These are phyloP conservation scores for Penicillium taxi DNA, from an alignment of 495 filamentous ascomycete genomes.

Conservation along the genomic window DNA sequence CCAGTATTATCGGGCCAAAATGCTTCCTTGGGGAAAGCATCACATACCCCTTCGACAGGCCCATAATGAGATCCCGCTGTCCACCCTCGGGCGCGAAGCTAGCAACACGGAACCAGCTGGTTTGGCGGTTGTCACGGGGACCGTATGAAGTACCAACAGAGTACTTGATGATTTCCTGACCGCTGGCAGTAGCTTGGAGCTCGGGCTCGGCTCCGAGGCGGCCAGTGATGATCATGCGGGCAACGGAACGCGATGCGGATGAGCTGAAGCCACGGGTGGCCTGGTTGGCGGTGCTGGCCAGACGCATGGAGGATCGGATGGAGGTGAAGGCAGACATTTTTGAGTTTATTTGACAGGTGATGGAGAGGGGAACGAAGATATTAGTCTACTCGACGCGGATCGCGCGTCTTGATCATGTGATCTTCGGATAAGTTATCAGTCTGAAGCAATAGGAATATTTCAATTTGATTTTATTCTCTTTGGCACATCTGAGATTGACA, in stretches of 20 bases:
- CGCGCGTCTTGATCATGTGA: too few species aligned
- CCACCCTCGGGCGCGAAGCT: constrained; percentile 54
- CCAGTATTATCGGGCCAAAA: too few species aligned
- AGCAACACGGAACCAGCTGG: constrained; percentile 69
- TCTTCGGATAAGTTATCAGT: too few species aligned
- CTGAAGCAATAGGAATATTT: too few species aligned
- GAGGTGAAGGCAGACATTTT: constrained; percentile 47
- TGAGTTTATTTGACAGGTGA: not conserved
- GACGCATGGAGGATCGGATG: constrained; percentile 30
- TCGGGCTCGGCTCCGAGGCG: constrained; percentile 66
- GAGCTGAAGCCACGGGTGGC: constrained; percentile 52
- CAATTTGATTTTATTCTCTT: too few species aligned
- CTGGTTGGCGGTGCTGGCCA: constrained; percentile 24
- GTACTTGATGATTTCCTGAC: constrained; percentile 61
- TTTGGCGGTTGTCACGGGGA: constrained; percentile 50
- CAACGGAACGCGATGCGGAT: constrained; percentile 38
- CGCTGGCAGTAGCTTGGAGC: constrained; percentile 53
- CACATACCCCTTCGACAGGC: constrained; percentile 73
- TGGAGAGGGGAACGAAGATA: not conserved
- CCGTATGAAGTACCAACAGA: constrained; percentile 53
- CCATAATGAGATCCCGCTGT: constrained; percentile 55
- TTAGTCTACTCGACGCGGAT: too few species aligned
- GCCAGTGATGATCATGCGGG: constrained; percentile 66
- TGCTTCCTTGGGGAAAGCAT: too few species aligned
- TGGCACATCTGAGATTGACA: too few species aligned